A percentile compares a stretch with the other conserved stretches of the same genome.
Conservation (phyloP, 1,139 yeast species). For the Casaregolazyma lundiana region DNA sequence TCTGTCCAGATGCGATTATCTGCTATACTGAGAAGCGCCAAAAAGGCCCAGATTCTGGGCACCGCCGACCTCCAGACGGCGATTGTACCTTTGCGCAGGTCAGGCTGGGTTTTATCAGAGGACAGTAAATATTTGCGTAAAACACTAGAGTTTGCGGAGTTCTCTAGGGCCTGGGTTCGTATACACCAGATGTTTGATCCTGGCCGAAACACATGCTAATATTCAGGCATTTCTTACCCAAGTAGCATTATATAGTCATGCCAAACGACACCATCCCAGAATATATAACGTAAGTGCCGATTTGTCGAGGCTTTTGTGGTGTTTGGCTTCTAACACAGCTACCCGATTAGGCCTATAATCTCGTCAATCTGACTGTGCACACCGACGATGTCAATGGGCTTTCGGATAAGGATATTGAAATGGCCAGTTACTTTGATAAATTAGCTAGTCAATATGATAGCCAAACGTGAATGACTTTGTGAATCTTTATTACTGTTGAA, state of each 20-base stretch:
- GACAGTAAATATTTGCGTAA: slow-evolving; percentile 15
- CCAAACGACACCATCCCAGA: slow-evolving; percentile 64
- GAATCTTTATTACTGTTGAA: too few species aligned
- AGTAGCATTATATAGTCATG: slow-evolving; percentile 58
- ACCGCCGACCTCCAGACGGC: slow-evolving; percentile 3
- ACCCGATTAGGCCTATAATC: slow-evolving; percentile 45
- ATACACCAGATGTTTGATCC: background rate
- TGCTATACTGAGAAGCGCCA: background rate
- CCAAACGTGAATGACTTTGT: background rate
- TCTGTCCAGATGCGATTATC: background rate
- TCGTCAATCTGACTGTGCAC: slow-evolving; percentile 51
- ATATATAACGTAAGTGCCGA: slow-evolving; percentile 23
- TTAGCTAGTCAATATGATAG: slow-evolving; percentile 8
- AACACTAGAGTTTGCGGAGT: slow-evolving; percentile 20
- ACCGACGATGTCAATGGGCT: slow-evolving; percentile 66
- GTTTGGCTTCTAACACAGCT: background rate
- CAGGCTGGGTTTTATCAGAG: slow-evolving; percentile 16
- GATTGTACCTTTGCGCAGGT: slow-evolving; percentile 6
- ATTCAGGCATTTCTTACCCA: slow-evolving; percentile 50
- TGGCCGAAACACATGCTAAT: background rate
- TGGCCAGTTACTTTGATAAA: slow-evolving; percentile 52
- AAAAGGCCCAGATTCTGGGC: slow-evolving; percentile 1
- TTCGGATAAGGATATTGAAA: slow-evolving; percentile 52
- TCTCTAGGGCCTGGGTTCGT: slow-evolving; percentile 25
- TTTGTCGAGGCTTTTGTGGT: background rate